Base-by-base conservation (phyloP, 257 asterid species). In the Primulina tabacum region DNA sequence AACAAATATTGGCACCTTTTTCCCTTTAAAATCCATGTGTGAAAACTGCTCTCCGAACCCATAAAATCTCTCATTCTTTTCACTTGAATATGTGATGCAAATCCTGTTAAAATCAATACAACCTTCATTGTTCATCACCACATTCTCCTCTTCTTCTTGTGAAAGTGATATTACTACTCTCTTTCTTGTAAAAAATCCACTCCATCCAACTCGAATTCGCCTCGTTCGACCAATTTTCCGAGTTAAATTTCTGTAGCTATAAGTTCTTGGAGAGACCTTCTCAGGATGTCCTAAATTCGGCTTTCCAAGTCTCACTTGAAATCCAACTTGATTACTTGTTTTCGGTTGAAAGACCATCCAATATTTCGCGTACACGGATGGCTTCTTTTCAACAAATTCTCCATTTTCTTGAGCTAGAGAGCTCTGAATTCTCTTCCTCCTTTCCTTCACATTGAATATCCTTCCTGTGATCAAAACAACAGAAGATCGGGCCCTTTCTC, bases 11-110 rank as follows among this genome's bases (percentile, higher is more conserved):
- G 98, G 98, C 7, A 92, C 96, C 65, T 75, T 82, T 64, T 79
- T 92, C 47, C 98, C 98, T 80, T 90, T 90, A 10, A 92, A 88
- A 66, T 92, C 87, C 88, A 92, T 83, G 57, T 87, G 88, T 64
- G 98, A 87, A 65, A 92, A 92, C 87, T 92, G 97, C 90, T 90
- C 96, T 9, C 98, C 98, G 52, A 93, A 90, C 1, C 98, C 97
- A 70, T 70, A 90, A 60, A 88, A 85, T 70, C 86, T 86, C 85
- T 93, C 97, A n/a, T 64, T 80, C 58, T 65, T 82, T 64, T 93
- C 97, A 77, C 97, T 93, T 17, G 87, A 75, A 78, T 88, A 89
- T 14, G 96, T 93, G 40, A 93, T 17, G 76, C 84, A 87, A 33
- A 93, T 77, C 82, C 96, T 88, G 62, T 86, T 87, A 56, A 88